Percentiles rank a stretch among this genome's conserved stretches.
phyloP scores from a whole-genome alignment of 371 early-diverging fungal genomes.

The Mucor mucedo region DNA sequence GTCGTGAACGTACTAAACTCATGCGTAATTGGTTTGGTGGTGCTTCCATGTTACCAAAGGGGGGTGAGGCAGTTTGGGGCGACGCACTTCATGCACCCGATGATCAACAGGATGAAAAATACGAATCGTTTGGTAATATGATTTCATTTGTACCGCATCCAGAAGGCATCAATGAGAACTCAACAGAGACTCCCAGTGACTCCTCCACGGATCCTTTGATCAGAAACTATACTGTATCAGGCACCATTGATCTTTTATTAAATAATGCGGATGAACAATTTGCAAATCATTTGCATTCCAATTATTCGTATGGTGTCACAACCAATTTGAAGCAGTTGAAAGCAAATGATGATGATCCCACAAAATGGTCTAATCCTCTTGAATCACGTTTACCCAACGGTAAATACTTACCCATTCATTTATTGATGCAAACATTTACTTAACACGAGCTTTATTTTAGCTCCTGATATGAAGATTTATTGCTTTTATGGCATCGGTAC shows the following conservation, averaged over 20 bases:
- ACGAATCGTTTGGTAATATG: constrained; percentile 46
- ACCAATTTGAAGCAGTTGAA: constrained; percentile 60
- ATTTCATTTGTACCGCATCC: constrained; percentile 34
- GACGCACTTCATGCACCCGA: constrained; percentile 68
- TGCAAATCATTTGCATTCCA: constrained; percentile 50
- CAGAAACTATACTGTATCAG: constrained; percentile 59
- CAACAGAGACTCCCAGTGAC: constrained; percentile 18
- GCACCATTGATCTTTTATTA: constrained; percentile 58
- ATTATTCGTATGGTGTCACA: constrained; percentile 73
- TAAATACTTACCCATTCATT: constrained; percentile 10
- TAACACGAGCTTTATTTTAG: constrained; percentile 2
- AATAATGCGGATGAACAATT: constrained; percentile 56
- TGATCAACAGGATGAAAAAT: constrained; percentile 37
- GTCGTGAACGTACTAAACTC: constrained; percentile 75
- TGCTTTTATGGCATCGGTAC: constrained; percentile 86
- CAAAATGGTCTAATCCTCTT: constrained; percentile 88
- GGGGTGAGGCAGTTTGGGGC: constrained; percentile 89
- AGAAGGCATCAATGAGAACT: constrained; percentile 18
- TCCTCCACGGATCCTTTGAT: constrained; percentile 9
- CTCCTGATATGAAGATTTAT: constrained; percentile 79
- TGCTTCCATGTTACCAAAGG: constrained; percentile 83
- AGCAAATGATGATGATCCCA: constrained; percentile 53
- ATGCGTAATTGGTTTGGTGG: constrained; percentile 91
- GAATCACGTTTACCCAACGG: constrained; percentile 80
- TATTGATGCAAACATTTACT: neutral